Evolutionary conservation across 495 filamentous ascomycete genomes (phyloP).

Genomic region (Aspergillus funiculosus): DNA sequence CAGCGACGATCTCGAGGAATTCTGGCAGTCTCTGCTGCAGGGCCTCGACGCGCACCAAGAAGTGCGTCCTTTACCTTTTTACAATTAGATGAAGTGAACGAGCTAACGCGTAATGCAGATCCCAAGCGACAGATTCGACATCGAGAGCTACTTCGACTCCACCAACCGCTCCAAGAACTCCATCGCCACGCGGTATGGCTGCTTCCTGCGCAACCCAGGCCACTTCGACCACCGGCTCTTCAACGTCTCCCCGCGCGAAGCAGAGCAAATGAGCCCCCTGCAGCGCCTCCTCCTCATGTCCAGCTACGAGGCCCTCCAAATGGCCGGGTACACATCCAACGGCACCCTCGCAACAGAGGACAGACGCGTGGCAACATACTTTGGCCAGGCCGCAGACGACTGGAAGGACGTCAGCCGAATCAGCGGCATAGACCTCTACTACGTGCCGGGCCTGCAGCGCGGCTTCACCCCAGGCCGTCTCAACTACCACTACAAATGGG

Average conservation of each 20-base stretch:
- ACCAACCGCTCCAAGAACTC: too few species aligned
- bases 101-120: too few species aligned
- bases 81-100: neutral
- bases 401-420: neutral
- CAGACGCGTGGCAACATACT: neutral
- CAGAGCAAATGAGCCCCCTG: neutral
- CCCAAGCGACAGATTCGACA: too few species aligned
- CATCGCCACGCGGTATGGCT: constrained; percentile 73
- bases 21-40: constrained; percentile 2
- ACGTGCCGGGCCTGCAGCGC: constrained; percentile 81
- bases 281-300: neutral
- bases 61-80: neutral
- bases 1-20: constrained; percentile 3
- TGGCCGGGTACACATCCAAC: neutral
- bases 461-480: constrained; percentile 84
- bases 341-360: neutral
- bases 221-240: constrained; percentile 85
- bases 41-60: constrained; percentile 4
- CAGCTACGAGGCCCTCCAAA: neutral
- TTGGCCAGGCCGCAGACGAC: neutral
- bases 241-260: constrained; percentile 52
- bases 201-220: constrained; percentile 78
- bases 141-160: too few species aligned
- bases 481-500: constrained; percentile 81
- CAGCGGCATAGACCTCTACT: constrained; percentile 79